Percentiles rank a stretch among this genome's conserved stretches.
phyloP scores from a whole-genome alignment of 805 yeast species.

The Metschnikowia cubensis region DNA sequence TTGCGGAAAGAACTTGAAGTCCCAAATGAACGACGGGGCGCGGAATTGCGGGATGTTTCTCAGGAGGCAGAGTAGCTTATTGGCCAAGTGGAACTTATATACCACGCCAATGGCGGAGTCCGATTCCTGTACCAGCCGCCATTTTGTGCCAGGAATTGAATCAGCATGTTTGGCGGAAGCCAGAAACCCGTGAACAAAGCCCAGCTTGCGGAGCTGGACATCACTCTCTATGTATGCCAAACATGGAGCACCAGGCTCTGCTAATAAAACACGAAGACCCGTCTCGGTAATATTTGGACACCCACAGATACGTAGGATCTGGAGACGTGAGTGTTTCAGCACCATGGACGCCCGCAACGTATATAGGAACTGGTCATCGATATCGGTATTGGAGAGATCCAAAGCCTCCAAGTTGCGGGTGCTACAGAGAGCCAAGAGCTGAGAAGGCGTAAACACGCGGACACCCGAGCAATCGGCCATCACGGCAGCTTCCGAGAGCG shows the following conservation, averaged over 20 bases:
- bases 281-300: constrained; percentile 18
- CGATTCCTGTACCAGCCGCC: constrained; percentile 18
- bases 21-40: constrained; percentile 12
- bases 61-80: constrained; percentile 21
- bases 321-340: constrained; percentile 20
- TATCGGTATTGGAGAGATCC: constrained; percentile 25
- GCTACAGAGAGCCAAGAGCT: constrained; percentile 27
- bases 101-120: constrained; percentile 12
- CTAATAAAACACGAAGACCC: constrained; percentile 11
- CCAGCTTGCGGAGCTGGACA: constrained; percentile 4
- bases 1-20: constrained; percentile 15
- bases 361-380: constrained; percentile 31
- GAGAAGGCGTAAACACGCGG: constrained; percentile 12
- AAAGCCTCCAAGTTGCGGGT: constrained; percentile 26
- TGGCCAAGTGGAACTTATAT: constrained; percentile 23
- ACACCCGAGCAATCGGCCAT: constrained; percentile 28
- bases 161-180: not conserved
- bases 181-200: constrained; percentile 5
- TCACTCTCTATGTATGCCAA: constrained; percentile 15
- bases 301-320: constrained; percentile 21
- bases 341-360: constrained; percentile 20
- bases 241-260: constrained; percentile 5
- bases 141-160: constrained; percentile 22
- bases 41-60: constrained; percentile 1
- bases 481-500: constrained; percentile 16